These are phyloP conservation scores for Berberis vulgaris DNA, from an alignment of 164 flowering plant genomes.

Conservation along the genomic window DNA sequence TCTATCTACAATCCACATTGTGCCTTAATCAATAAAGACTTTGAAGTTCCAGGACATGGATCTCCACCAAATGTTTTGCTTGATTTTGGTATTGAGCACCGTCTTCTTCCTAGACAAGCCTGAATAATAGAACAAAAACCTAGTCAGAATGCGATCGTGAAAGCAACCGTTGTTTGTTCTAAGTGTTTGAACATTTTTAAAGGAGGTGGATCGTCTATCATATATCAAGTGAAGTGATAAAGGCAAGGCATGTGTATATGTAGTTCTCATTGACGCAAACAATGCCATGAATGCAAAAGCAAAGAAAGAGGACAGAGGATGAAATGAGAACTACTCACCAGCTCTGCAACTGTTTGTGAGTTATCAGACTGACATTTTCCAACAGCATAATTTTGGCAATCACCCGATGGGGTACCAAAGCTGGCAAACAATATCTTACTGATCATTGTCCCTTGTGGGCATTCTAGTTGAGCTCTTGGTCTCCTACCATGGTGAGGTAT, in stretches of 20 bases:
- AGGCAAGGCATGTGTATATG: no score
- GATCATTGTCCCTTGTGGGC: constrained; percentile 32
- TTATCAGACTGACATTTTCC: constrained; percentile 46
- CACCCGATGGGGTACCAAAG: constrained; percentile 51
- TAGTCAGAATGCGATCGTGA: neutral
- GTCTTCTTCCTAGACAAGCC: constrained; percentile 48
- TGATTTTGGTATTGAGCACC: constrained; percentile 24
- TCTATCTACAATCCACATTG: constrained; percentile 15
- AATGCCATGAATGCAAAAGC: neutral
- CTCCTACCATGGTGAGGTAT: constrained; percentile 7
- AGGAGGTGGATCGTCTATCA: no score
- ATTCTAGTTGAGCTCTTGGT: constrained; percentile 33
- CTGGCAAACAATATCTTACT: constrained; percentile 51
- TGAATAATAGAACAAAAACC: constrained; percentile 10
- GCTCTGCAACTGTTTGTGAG: constrained; percentile 33
- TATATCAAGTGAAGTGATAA: no score
- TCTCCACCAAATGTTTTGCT: constrained; percentile 28
- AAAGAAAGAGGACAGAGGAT: neutral
- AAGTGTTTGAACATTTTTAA: no score
- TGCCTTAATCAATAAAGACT: constrained; percentile 39
- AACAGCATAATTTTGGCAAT: constrained; percentile 28
- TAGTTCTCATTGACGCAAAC: no score
- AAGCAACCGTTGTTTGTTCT: neutral
- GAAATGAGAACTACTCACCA: constrained; percentile 22
- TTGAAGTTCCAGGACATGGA: constrained; percentile 41